Percentiles rank a stretch among this genome's conserved stretches.
These are phyloP conservation scores for Aureobasidium namibiae DNA, from an alignment of 2,329 filamentous ascomycete genomes.

Conservation along the genomic window DNA sequence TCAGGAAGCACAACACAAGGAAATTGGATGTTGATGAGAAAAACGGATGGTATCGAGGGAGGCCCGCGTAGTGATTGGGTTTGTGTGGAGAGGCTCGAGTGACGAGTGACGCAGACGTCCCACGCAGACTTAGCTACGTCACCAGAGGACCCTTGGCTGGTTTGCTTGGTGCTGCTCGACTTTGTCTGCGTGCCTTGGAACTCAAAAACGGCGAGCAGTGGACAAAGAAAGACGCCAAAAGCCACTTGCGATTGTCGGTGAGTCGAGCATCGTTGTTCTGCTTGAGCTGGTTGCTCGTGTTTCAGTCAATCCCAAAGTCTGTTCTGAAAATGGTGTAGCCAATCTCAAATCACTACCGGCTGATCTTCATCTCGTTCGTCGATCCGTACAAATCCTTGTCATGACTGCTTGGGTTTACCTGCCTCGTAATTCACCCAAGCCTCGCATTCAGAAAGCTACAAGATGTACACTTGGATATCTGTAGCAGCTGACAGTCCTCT, in stretches of 20 bases:
- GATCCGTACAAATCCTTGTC: background rate
- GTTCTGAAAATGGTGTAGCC: background rate
- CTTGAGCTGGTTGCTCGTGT: background rate
- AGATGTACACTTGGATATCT: background rate
- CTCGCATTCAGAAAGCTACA: no score
- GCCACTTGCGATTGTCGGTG: slow-evolving; percentile 8
- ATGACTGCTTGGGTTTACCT: background rate
- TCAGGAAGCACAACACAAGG: background rate
- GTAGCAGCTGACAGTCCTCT: background rate
- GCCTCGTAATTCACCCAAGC: background rate
- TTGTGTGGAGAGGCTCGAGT: background rate
- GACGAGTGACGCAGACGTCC: no score
- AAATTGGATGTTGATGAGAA: background rate
- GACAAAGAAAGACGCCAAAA: background rate
- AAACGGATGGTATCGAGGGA: background rate
- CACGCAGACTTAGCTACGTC: no score
- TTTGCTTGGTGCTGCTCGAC: background rate
- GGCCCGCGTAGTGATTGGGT: slow-evolving; percentile 1
- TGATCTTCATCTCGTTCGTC: slow-evolving; percentile 11
- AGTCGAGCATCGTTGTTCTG: background rate
- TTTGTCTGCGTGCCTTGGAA: background rate
- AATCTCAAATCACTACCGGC: slow-evolving; percentile 10
- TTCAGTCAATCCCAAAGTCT: background rate
- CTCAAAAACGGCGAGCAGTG: background rate
- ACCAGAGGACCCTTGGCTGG: slow-evolving; percentile 4